Evolutionary conservation across 345 rosid species (phyloP), one percentile per base, ranked within the genome.

Genomic region (Brassica rapa): DNA sequence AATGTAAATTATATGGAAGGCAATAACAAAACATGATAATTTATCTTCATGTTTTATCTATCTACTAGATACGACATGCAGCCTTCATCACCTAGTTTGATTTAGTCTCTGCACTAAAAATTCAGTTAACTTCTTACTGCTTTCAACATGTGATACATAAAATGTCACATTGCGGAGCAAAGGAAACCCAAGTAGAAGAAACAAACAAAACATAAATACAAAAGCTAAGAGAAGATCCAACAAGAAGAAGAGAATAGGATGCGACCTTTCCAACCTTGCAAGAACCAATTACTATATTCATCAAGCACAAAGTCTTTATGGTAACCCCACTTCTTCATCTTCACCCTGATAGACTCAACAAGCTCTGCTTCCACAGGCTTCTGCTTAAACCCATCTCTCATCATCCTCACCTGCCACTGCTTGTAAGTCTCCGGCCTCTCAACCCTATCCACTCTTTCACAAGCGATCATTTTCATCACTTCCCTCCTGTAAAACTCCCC

Each of bases 231-330:
- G 19, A 19, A 19, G 41, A 87, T 76, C 98, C 98, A 94, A 79
- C 90, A 85, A 11, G 90, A 80, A n/a, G 89, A 80, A 74, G 87
- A 92, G 70, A 27, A 76, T 1, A 87, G 53, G 53, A 88, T 92
- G 30, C 98, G 82, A 41, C 98, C 98, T 85, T 90, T 94, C 98
- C 98, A 91, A 49, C 98, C 93, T 81, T 84, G 91, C 74, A 92
- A 79, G 87, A 94, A 85, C 97, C 98, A 91, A 61, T 86, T 62
- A 51, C 79, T 59, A 76, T 88, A 94, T 74, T 82, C 84, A 68
- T 89, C 93, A 12, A 92, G 67, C 35, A 85, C 85, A 68, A 88
- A 94, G 76, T 92, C 94, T 71, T 87, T 86, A 80, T 91, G 91
- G 81, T 92, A 92, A 71, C 83, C 72, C 70, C 85, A 80, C 12